Evolutionary conservation across 768 basidiomycete species (phyloP).

Genomic region (Lactarius sp.): DNA sequence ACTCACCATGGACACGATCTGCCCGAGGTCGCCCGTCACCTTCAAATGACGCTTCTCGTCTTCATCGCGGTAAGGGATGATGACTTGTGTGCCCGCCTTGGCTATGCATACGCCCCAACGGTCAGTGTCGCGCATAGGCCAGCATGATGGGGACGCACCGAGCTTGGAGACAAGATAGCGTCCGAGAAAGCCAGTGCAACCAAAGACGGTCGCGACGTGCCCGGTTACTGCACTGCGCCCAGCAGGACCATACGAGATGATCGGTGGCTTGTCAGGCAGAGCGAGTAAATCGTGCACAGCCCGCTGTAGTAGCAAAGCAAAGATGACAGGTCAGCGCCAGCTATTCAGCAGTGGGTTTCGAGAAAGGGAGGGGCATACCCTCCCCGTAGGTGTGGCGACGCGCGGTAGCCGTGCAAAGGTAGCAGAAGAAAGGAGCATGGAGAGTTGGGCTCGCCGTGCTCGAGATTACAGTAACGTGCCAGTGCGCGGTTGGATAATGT

Average conservation of each 20-base stretch:
- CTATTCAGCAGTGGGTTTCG: background rate
- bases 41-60: constrained; percentile 87
- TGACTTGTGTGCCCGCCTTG: constrained; percentile 87
- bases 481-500: no score
- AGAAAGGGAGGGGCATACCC: background rate
- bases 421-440: constrained; percentile 40
- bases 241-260: constrained; percentile 71
- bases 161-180: constrained; percentile 92
- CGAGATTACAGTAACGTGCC: no score
- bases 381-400: constrained; percentile 8
- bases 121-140: background rate
- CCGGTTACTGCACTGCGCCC: constrained; percentile 87
- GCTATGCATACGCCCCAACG: constrained; percentile 40
- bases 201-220: constrained; percentile 94
- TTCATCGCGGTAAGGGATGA: constrained; percentile 92
- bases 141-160: constrained; percentile 43
- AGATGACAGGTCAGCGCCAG: background rate
- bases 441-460: background rate
- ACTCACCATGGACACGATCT: constrained; percentile 88
- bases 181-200: constrained; percentile 92
- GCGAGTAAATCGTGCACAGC: constrained; percentile 68
- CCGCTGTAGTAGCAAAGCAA: constrained; percentile 43
- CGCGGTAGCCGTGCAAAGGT: constrained; percentile 22
- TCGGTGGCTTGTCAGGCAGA: constrained; percentile 54
- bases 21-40: constrained; percentile 94